Evolutionary conservation across 2,329 filamentous ascomycete species (phyloP).

Genomic region (Stemphylium lycopersici): DNA sequence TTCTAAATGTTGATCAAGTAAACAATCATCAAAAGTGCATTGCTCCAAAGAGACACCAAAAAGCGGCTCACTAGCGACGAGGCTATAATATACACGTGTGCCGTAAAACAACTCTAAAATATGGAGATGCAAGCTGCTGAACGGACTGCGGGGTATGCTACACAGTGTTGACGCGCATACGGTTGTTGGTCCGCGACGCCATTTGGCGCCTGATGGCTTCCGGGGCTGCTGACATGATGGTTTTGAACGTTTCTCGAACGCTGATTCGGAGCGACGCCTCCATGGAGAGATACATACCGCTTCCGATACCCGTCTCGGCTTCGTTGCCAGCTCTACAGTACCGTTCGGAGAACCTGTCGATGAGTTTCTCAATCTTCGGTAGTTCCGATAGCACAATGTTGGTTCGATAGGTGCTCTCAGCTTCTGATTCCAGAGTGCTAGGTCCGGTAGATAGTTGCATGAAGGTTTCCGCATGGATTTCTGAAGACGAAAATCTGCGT

Average conservation of each 20-base stretch:
- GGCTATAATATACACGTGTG: slow-evolving; percentile 10
- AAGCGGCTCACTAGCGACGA: background rate
- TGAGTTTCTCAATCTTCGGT: slow-evolving; percentile 46
- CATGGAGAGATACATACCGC: slow-evolving; percentile 38
- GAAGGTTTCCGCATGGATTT: slow-evolving; percentile 39
- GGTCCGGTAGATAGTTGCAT: slow-evolving; percentile 34
- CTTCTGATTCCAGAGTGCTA: slow-evolving; percentile 32
- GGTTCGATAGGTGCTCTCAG: slow-evolving; percentile 40
- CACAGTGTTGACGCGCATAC: slow-evolving; percentile 38
- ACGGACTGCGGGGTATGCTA: slow-evolving; percentile 12
- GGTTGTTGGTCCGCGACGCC: slow-evolving; percentile 37
- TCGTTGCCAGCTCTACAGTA: slow-evolving; percentile 37
- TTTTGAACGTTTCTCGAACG: slow-evolving; percentile 46
- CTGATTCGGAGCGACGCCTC: slow-evolving; percentile 43
- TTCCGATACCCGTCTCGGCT: slow-evolving; percentile 35
- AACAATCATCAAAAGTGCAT: too few relatives aligned
- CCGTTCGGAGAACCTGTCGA: slow-evolving; percentile 46
- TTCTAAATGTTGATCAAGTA: too few relatives aligned
- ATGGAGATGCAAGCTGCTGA: background rate
- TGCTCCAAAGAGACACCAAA: too few relatives aligned
- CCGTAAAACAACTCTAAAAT: background rate
- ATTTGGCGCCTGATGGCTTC: slow-evolving; percentile 45
- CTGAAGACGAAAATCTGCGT: slow-evolving; percentile 20
- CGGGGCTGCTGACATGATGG: slow-evolving; percentile 45
- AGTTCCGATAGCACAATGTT: slow-evolving; percentile 44